Base-by-base conservation (phyloP, 2,329 filamentous ascomycete genomes). In the Arthrobotrys sphaeroides region DNA sequence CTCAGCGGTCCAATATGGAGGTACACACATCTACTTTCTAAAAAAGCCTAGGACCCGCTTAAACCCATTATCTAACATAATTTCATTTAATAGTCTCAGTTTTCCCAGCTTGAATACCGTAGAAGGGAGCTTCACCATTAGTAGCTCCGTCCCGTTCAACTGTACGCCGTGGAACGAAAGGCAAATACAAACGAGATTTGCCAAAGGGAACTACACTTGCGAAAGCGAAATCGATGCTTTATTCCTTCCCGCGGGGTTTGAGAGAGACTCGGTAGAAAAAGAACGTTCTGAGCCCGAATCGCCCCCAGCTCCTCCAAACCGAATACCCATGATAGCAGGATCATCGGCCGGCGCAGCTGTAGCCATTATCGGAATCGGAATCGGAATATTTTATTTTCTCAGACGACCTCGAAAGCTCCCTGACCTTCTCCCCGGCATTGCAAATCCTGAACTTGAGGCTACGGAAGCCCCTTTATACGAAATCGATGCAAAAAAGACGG, bases 351-450 rank as follows among this genome's bases (percentile, higher is more conserved):
- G 43, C 5, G 55, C 5, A 22, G 33, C 36, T 1, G 55, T 38
- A 5, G 55, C 42, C 0, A 45, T 55, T n/a, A 2, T 62, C 16
- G 22, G 9, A 13, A 26, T 70, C 10, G 12, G 7, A 5, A 16
- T 62, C 7, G 66, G 22, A 20, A 20, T 51, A 31, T 70, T 61
- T n/a, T 70, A 43, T 38, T 62, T 61, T 31, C 55, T 42, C 20
- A 18, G 55, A 26, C 47, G 66, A 28, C 43, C 38, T 33, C 31
- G 55, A 22, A 53, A 53, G 9, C 5, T 70, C 10, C 66, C 66
- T 5, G 66, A 70, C 26, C 20, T 70, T 40, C n/a, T 70, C 12
- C 66, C 66, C 7, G 66, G 66, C 26, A 62, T 70, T 6, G 66
- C 53, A 1, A 61, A 62, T 16, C 66, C 66, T 1, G 66, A 70